These are phyloP conservation scores for Alternaria sp. DNA, from an alignment of 2,329 filamentous ascomycete species.

Conservation along the genomic window DNA sequence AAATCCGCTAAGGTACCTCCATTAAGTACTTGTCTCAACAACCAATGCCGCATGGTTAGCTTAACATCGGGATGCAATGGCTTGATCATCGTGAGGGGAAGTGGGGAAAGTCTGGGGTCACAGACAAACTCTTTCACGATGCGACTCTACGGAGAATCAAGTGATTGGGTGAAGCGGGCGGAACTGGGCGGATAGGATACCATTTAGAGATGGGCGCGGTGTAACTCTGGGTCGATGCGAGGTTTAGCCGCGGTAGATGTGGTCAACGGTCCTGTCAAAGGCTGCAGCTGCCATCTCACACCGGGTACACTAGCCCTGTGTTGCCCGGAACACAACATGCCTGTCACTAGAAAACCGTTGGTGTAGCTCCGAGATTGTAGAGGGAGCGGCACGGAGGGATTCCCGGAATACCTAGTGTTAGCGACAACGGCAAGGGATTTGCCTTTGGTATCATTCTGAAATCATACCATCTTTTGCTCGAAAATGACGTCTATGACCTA, in stretches of 20 bases:
- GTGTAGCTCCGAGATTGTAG: background rate
- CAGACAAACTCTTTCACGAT: slow-evolving; percentile 4
- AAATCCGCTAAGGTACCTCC: slow-evolving; percentile 9
- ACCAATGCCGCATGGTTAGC: slow-evolving; percentile 11
- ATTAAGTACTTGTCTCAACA: slow-evolving; percentile 16
- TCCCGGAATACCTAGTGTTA: background rate
- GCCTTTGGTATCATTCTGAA: background rate
- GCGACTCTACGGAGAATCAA: slow-evolving; percentile 15
- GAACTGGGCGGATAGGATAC: slow-evolving; percentile 5
- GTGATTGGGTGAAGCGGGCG: slow-evolving; percentile 12
- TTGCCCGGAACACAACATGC: slow-evolving; percentile 2
- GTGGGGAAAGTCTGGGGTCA: slow-evolving; percentile 24
- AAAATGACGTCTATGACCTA: background rate
- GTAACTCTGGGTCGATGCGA: background rate
- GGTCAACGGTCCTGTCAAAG: background rate
- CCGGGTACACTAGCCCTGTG: background rate
- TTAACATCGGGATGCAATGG: slow-evolving; percentile 4
- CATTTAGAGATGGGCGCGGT: background rate
- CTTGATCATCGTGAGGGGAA: slow-evolving; percentile 24
- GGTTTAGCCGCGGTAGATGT: slow-evolving; percentile 8
- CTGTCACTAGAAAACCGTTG: background rate
- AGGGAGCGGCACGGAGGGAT: background rate
- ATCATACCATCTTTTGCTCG: background rate
- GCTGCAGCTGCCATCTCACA: slow-evolving; percentile 2
- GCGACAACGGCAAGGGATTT: background rate